Base-by-base conservation (phyloP, 805 yeast species). In the Maudiozyma pseudohumilis region DNA sequence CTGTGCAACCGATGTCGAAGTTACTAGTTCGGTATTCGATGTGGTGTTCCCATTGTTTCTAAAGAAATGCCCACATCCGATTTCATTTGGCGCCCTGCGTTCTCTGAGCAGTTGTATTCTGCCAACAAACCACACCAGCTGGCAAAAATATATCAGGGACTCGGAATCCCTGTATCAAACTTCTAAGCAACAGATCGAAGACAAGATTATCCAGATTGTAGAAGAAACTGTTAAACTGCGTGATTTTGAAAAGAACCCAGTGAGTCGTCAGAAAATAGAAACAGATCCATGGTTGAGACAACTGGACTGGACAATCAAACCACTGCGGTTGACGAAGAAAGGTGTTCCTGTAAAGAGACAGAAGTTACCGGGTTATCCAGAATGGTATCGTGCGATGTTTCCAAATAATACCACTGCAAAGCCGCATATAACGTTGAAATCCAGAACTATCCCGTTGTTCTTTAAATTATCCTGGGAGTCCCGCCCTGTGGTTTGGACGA, bases 231-330 rank as follows among this genome's bases (percentile, higher is more conserved):
- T 77, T 1, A 51, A 59, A 3, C 46, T 69, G 29, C 69, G 65
- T 32, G 66, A 72, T 29, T 53, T 63, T 6, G 35, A 33, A 17
- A 38, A 29, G 18, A 31, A 34, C 21, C 20, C 22, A 16, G 26
- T 20, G 9, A 23, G 18, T 61, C 65, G 0, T 67, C 69, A 19
- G 23, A 35, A 16, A 9, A 41, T 50, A 6, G 54, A 59, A 13
- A 55, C 68, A 7, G 96, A 89, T 53, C 95, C 94, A 0, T 94
- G 98, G 98, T 64, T 88, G 28, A 66, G 69, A 2, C 98, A 94
- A 57, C 64, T 92, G 40, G 86, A 92, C 56, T 92, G 99, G 99
- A 71, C 76, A 0, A 63, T 80, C 2, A 66, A 66, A 23, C 80
- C 82, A 1, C 55, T 70, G 0, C 69, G 75, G 36, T 45, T 75